Base-by-base conservation (phyloP, 2,329 filamentous ascomycete species). In the Aspergillus fijiensis region DNA sequence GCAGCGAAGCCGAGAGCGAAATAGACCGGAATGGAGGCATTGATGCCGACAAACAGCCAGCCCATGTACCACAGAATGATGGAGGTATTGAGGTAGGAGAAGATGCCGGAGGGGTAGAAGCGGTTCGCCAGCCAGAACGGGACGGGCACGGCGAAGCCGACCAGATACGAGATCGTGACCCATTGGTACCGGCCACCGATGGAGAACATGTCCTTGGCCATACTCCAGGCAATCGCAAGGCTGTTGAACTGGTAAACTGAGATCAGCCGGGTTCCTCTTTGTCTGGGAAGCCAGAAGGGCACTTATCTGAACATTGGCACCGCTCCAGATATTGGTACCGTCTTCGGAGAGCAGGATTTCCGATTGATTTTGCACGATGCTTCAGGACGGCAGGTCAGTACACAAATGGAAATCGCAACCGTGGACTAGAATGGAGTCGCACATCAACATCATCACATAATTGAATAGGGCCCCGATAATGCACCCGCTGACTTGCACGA, bases 141-240 rank as follows among this genome's bases (percentile, higher is more conserved):
- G 1, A 55, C 53, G 1, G 53, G 53, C 3, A 49, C 53, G 45
- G 49, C 48, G 53, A 55, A 55, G 42, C 53, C 53, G 19, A 55
- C 42, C n/a, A 55, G 53, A 25, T 49, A 55, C n/a, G 53, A 48
- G 42, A 55, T 55, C 0, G 53, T 55, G 1, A 55, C 53, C 53
- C 53, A 55, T 25, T 55, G n/a, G 45, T 55, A 55, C 42, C 53
- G 53, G 14, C 53, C 53, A 19, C 53, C 53, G 27, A 55, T 49
- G n/a, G 53, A 55, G 53, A 55, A 55, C 53, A 55, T 55, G 53
- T 55, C 53, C 25, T 55, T 55, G 45, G 53, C 53, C n/a, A 55
- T 48, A 27, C 53, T 55, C 53, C 53, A 55, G 16, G 53, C 53
- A 5, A 55, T 55, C 25, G 53, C 53, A 19, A 55, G 42, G 48